Base-by-base conservation (phyloP, 129 eudicot genomes). In the Tagetes patula region DNA sequence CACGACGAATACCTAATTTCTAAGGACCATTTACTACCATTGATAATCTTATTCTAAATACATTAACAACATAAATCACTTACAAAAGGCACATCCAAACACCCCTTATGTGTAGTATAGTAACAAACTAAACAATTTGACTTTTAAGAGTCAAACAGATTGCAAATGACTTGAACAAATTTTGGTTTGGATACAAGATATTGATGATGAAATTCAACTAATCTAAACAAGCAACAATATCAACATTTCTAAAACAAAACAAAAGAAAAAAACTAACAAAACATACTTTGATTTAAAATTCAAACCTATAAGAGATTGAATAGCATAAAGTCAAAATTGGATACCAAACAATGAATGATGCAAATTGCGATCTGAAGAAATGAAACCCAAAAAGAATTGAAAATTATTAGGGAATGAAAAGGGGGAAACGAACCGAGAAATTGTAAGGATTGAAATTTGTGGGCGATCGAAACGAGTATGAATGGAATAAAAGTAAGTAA, bases 351-450 rank as follows among this genome's bases (percentile, higher is more conserved):
- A n/a, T 27, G 39, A 70, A 8, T 2, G 38, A 39, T 65, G 79
- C 39, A 34, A 0, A 34, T 14, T 37, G 0, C 39, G 36, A 27
- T 52, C 39, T 50, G 47, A 71, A 50, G 20, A 56, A 3, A 64
- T 43, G 69, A 55, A 78, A 53, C 77, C 77, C 68, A 49, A 41
- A 69, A 20, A 20, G 27, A 20, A 20, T 20, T 20, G 27, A 20
- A 20, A 20, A 20, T 20, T 20, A 67, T 14, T 55, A 56, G 13
- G 49, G 52, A 11, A 52, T 8, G 1, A 8, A 20, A 76, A 43
- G 74, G 39, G 61, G 3, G 58, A 55, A 68, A 27, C 69, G 68
- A 67, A 76, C 80, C 80, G 42, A 55, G 69, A 68, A 68, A 55
- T 31, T 34, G 39, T n/a, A 67, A 12, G 12, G 49, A 43, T 39